phyloP scores from a whole-genome alignment of 495 filamentous ascomycete genomes.

The Darksidea phi region DNA sequence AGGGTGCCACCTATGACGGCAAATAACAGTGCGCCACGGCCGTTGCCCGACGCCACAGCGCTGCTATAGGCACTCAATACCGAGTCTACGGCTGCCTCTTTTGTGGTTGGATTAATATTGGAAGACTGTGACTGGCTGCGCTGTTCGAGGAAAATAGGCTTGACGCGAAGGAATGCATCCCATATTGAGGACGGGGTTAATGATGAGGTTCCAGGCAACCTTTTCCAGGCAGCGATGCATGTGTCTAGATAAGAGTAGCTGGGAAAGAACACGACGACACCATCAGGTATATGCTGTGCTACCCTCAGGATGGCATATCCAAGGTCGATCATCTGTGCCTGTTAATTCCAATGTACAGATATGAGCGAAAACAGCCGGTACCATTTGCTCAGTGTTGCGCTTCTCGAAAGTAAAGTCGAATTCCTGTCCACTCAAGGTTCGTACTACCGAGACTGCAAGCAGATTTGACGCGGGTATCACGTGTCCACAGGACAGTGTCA shows the following conservation, averaged over 20 bases:
- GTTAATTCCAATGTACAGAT: background rate
- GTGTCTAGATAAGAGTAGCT: constrained; percentile 85
- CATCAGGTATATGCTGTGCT: constrained; percentile 75
- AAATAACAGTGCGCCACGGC: constrained; percentile 77
- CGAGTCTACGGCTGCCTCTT: constrained; percentile 57
- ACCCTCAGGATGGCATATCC: constrained; percentile 70
- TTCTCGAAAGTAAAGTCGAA: constrained; percentile 89
- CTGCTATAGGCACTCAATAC: constrained; percentile 68
- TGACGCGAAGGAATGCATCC: constrained; percentile 31
- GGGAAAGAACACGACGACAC: constrained; percentile 94
- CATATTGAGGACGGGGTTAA: constrained; percentile 26
- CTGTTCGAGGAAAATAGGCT: constrained; percentile 44
- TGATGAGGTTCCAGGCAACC: constrained; percentile 33
- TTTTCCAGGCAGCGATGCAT: constrained; percentile 67
- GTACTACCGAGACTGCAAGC: constrained; percentile 63
- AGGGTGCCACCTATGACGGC: constrained; percentile 93
- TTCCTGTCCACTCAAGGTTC: constrained; percentile 54
- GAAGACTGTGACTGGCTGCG: constrained; percentile 19
- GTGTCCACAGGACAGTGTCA: constrained; percentile 87
- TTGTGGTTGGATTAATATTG: constrained; percentile 51
- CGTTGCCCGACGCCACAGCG: constrained; percentile 56
- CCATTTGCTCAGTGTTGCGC: constrained; percentile 59
- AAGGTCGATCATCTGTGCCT: constrained; percentile 65
- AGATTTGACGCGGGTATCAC: constrained; percentile 85
- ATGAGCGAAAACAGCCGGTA: constrained; percentile 33